Conservation (phyloP, 2,329 filamentous ascomycete species). For the Neofusicoccum cordaticola region DNA sequence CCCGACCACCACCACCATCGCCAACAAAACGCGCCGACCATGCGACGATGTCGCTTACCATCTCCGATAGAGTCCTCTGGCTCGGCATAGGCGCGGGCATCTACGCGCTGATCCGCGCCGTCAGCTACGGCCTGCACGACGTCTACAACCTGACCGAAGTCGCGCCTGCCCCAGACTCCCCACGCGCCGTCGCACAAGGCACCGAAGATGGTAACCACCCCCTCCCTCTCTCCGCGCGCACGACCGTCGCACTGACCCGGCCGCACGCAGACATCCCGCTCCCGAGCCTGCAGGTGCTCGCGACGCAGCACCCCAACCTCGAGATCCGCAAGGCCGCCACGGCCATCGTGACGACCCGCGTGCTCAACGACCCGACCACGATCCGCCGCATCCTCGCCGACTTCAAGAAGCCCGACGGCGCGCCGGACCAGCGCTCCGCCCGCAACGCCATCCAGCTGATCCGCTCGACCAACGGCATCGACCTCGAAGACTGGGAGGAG, state of each 20-base stretch:
- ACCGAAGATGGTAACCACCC: slow-evolving; percentile 62
- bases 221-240: slow-evolving; percentile 35
- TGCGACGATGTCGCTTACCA: slow-evolving; percentile 32
- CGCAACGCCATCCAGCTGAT: slow-evolving; percentile 15
- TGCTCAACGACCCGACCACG: slow-evolving; percentile 25
- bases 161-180: slow-evolving; percentile 64
- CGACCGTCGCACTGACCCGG: slow-evolving; percentile 49
- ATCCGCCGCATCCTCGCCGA: slow-evolving; percentile 35
- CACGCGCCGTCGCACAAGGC: slow-evolving; percentile 45
- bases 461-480: slow-evolving; percentile 12
- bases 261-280: slow-evolving; percentile 37
- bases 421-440: slow-evolving; percentile 10
- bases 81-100: slow-evolving; percentile 53
- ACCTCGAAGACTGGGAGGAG: slow-evolving; percentile 14
- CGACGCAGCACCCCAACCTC: slow-evolving; percentile 37
- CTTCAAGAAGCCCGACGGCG: slow-evolving; percentile 4
- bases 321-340: slow-evolving; percentile 39
- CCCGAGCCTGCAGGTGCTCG: slow-evolving; percentile 40
- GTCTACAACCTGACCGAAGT: slow-evolving; percentile 66
- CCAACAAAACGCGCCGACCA: neutral
- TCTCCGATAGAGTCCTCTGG: slow-evolving; percentile 48
- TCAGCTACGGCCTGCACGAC: slow-evolving; percentile 57
- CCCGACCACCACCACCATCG: neutral
- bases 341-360: slow-evolving; percentile 2
- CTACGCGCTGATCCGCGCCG: slow-evolving; percentile 56